These are phyloP conservation scores for Pseudonitzschia pungens DNA, from an alignment of 108 stramenopile genomes.

Conservation along the genomic window DNA sequence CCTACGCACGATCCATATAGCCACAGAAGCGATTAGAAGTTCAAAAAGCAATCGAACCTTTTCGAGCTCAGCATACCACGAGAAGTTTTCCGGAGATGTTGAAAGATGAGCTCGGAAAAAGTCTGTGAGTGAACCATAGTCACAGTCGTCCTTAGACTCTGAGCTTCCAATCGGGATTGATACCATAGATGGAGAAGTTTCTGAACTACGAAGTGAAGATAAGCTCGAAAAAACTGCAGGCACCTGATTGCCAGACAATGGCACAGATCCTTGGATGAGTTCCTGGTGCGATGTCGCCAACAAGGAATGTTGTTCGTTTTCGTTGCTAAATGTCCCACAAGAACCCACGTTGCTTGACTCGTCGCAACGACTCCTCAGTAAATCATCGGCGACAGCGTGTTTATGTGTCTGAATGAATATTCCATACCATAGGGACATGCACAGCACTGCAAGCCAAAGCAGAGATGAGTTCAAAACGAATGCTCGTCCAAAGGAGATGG, in stretches of 20 bases:
- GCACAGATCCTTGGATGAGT: neutral
- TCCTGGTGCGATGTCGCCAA: slow-evolving; percentile 1
- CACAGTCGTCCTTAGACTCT: neutral
- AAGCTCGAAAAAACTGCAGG: neutral
- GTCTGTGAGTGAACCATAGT: slow-evolving; percentile 1
- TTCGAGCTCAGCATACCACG: slow-evolving; percentile 7
- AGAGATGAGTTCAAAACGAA: slow-evolving; percentile 7
- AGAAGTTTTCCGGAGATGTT: slow-evolving; percentile 6
- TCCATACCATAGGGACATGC: neutral
- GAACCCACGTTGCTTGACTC: neutral
- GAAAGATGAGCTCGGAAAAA: neutral
- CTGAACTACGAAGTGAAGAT: neutral
- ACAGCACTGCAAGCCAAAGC: slow-evolving; percentile 18
- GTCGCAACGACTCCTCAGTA: neutral
- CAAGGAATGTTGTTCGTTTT: slow-evolving; percentile 12
- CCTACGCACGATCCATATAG: slow-evolving; percentile 20
- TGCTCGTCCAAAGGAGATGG: slow-evolving; percentile 3
- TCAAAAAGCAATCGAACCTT: slow-evolving; percentile 22
- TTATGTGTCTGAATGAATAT: neutral
- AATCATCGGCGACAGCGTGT: slow-evolving; percentile 3
- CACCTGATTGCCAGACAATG: neutral
- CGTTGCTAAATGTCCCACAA: neutral
- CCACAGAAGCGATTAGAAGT: slow-evolving; percentile 17
- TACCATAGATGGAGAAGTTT: slow-evolving; percentile 14
- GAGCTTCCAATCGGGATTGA: neutral